Evolutionary conservation across 2,329 filamentous ascomycete species (phyloP).

Genomic region (Penicillium italicum): DNA sequence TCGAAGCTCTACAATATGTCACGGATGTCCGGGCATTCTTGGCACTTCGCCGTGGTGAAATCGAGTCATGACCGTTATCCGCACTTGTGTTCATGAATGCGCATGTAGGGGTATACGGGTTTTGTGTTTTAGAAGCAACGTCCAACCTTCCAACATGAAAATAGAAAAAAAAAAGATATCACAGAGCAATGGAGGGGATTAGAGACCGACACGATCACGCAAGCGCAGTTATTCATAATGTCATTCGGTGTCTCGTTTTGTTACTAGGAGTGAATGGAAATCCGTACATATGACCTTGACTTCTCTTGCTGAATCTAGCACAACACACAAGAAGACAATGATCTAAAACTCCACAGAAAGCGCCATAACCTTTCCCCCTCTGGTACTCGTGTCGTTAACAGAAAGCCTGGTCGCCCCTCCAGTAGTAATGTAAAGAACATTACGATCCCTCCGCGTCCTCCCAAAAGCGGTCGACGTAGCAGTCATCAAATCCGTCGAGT

Average conservation of each 20-base stretch:
- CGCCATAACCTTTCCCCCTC: conserved; percentile 6
- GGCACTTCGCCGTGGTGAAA: conserved; percentile 80
- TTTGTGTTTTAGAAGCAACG: conserved; percentile 13
- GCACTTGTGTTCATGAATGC: conserved; percentile 15
- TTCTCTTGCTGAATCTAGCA: background rate
- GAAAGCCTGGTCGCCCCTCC: conserved; percentile 3
- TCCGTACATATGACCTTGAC: conserved; percentile 2
- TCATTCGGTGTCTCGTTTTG: background rate
- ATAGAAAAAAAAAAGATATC: background rate
- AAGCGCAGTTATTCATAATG: conserved; percentile 8
- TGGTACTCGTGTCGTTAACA: background rate
- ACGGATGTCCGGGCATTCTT: conserved; percentile 91
- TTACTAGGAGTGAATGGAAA: conserved; percentile 2
- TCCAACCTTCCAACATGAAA: conserved; percentile 6
- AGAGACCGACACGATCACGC: conserved; percentile 1
- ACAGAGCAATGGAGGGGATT: background rate
- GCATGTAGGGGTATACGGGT: conserved; percentile 21
- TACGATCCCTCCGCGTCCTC: conserved; percentile 1
- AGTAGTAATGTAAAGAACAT: conserved; percentile 17
- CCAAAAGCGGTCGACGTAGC: conserved; percentile 18
- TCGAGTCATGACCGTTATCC: conserved; percentile 31
- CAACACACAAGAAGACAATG: background rate
- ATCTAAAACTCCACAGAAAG: background rate
- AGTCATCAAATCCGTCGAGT: conserved; percentile 13
- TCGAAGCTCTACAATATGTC: conserved; percentile 94